Base-by-base conservation (phyloP, 2,329 filamentous ascomycete species). In the Alternaria burnsii region DNA sequence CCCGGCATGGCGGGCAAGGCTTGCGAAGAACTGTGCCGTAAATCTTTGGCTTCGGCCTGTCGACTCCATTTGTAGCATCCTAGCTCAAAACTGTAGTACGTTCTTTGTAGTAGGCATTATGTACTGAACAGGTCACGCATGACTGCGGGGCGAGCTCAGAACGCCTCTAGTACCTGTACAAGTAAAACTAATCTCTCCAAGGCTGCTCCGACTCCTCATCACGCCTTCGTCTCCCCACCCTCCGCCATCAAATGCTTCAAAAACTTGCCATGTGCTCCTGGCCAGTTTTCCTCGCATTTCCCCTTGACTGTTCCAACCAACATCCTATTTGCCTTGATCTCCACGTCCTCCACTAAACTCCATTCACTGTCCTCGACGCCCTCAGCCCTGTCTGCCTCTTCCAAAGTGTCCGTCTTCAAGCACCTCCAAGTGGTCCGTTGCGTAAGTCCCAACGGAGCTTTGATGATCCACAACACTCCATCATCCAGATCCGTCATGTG, bases 251-350 rank as follows among this genome's bases (percentile, higher is more conserved):
- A 55, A 59, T 71, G 62, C 43, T 58, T 68, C 11, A 76, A 52
- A 59, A 74, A 78, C 58, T 62, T 66, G n/a, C 51, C 62, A 66
- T 78, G 77, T 12, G 71, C 60, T 6, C 75, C 74, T 43, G 62
- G 69, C 73, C 74, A 79, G 40, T 74, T 77, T 57, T 70, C 67
- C 62, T 78, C 77, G 53, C 76, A 78, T 63, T 79, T 79, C 0
- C 69, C 69, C 65, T 68, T 78, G 12, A 78, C 77, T 24, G 74
- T 77, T 3, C 72, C 74, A 2, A 76, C 69, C 38, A 79, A 50
- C 47, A 79, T 52, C 55, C 74, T 66, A 32, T 70, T 74, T 40
- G 71, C 75, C 52, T 62, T 71, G 32, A 79, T 78, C 64, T 77
- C 74, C 30, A 77, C 73, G 65, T 78, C 75, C 56, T 79, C 76